Percentiles rank a stretch among this genome's conserved stretches.
Evolutionary conservation across 2,329 filamentous ascomycete genomes (phyloP).

Genomic region (Neospermospora avenae): DNA sequence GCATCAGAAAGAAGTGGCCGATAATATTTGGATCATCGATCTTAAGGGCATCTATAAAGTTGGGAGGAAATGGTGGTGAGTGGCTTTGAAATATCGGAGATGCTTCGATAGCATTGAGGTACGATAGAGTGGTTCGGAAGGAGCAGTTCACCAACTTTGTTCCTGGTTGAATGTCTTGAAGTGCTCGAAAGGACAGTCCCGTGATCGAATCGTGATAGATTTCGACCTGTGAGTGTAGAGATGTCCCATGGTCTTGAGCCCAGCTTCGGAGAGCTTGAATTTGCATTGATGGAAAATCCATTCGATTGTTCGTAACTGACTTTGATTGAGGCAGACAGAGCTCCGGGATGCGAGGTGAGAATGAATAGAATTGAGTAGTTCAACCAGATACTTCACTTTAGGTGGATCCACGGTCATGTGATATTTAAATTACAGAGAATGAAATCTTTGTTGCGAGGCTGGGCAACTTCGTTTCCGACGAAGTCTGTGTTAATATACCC

Average conservation of each 20-base stretch:
- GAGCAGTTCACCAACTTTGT: conserved; percentile 50
- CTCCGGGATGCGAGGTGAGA: too few relatives aligned
- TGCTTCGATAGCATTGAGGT: conserved; percentile 49
- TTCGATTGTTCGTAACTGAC: not conserved
- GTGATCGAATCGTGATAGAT: conserved; percentile 50
- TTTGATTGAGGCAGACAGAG: not conserved
- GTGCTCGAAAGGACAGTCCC: conserved; percentile 48
- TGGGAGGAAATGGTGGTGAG: conserved; percentile 42
- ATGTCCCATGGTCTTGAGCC: conserved; percentile 45
- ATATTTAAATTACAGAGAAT: not conserved
- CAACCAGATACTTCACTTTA: not conserved
- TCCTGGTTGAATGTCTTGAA: conserved; percentile 16
- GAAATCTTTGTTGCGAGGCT: too few relatives aligned
- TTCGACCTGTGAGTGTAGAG: conserved; percentile 49
- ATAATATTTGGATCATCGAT: conserved; percentile 51
- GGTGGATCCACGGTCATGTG: not conserved
- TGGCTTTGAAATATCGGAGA: conserved; percentile 31
- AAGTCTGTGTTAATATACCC: too few relatives aligned
- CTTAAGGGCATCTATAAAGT: conserved; percentile 48
- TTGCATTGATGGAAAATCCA: not conserved
- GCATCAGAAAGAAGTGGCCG: conserved; percentile 65
- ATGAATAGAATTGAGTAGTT: not conserved
- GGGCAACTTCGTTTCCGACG: too few relatives aligned
- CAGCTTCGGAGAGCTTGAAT: conserved; percentile 38
- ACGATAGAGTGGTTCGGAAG: conserved; percentile 53